A percentile compares a stretch with the other conserved stretches of the same genome.
phyloP scores from a whole-genome alignment of 2,329 filamentous ascomycete species.

The Colletotrichum falcatum region DNA sequence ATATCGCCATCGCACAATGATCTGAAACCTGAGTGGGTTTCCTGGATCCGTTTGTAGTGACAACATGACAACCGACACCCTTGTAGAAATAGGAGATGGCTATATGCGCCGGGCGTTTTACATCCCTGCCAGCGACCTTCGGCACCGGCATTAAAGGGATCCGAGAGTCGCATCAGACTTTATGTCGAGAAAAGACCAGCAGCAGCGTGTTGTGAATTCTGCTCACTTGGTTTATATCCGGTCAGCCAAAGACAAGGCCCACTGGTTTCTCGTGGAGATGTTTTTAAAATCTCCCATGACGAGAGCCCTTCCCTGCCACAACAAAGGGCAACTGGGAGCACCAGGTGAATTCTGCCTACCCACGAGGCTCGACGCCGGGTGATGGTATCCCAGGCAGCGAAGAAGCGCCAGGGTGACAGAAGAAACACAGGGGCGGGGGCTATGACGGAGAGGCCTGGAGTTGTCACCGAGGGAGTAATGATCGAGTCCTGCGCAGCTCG shows the following conservation, averaged over 20 bases:
- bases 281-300: background rate
- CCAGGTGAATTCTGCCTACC: background rate
- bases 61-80: background rate
- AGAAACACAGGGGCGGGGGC: background rate
- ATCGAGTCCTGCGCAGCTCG: background rate
- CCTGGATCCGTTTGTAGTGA: background rate
- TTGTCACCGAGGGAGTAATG: too few species aligned
- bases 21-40: background rate
- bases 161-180: background rate
- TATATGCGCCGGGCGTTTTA: background rate
- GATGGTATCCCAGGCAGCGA: background rate
- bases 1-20: background rate
- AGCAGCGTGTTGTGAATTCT: too few species aligned
- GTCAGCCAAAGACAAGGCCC: background rate
- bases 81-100: too few species aligned
- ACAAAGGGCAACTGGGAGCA: background rate
- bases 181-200: background rate
- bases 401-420: background rate
- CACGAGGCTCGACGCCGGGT: too few species aligned
- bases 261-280: background rate
- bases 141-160: background rate
- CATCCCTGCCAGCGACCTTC: background rate
- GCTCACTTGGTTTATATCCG: background rate
- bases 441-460: background rate
- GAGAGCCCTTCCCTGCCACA: too few species aligned